Conservation (phyloP, 345 rosid species). For the Geranium brycei region DNA sequence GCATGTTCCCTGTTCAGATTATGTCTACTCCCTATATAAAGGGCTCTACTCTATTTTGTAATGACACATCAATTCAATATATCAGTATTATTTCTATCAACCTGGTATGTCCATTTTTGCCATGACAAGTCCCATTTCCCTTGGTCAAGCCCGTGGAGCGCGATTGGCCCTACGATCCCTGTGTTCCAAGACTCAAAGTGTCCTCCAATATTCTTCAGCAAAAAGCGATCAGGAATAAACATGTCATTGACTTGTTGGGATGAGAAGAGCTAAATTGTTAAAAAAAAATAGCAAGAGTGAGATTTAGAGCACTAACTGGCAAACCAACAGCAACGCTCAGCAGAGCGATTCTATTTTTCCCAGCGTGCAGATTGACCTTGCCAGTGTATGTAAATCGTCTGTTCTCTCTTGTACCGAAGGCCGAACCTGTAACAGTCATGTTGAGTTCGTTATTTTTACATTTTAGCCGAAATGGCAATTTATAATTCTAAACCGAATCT, state of each 20-base stretch:
- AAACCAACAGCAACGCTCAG: constrained; percentile 32
- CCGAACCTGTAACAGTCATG: constrained; percentile 38
- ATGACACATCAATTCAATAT: no score
- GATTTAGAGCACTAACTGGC: constrained; percentile 15
- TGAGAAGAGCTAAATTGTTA: not conserved
- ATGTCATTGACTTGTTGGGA: not conserved
- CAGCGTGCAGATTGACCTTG: constrained; percentile 16
- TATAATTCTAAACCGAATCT: not conserved
- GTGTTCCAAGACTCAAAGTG: constrained; percentile 62
- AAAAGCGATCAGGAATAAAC: not conserved
- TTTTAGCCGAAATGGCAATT: not conserved
- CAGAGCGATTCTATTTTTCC: constrained; percentile 24
- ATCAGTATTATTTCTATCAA: constrained; percentile 2
- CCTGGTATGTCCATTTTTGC: constrained; percentile 88
- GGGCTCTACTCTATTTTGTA: no score
- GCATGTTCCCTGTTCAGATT: no score
- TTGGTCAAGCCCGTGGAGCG: constrained; percentile 46
- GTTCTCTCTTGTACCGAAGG: constrained; percentile 40
- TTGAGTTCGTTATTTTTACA: not conserved
- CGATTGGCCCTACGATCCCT: constrained; percentile 63
- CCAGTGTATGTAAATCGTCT: constrained; percentile 15
- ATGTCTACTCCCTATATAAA: no score
- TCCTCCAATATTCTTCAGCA: constrained; percentile 44
- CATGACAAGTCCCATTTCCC: constrained; percentile 57
- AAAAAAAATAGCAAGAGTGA: not conserved